Evolutionary conservation across 106 monocot species (phyloP).

Genomic region (Phalaenopsis equestris): DNA sequence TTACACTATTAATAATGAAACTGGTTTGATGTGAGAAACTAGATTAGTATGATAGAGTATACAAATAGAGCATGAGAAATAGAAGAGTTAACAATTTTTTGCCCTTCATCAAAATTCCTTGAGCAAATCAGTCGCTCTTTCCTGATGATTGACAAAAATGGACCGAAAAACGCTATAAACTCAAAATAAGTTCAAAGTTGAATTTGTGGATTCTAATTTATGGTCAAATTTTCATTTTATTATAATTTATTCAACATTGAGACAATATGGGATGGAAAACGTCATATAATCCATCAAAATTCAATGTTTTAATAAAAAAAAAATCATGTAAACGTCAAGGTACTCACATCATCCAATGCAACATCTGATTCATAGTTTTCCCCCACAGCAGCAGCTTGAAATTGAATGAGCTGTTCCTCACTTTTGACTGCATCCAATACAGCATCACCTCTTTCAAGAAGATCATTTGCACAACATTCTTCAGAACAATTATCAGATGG

Average conservation of each 20-base stretch:
- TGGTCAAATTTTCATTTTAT: neutral
- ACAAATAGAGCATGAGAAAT: too few relatives aligned
- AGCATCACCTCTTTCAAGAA: neutral
- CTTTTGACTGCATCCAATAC: neutral
- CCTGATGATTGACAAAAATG: too few relatives aligned
- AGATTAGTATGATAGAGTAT: too few relatives aligned
- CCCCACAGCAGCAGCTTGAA: neutral
- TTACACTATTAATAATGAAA: too few relatives aligned
- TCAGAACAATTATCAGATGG: neutral
- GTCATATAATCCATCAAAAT: neutral
- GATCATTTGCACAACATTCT: neutral
- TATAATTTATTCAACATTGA: neutral
- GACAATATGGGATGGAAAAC: neutral
- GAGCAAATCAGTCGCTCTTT: too few relatives aligned
- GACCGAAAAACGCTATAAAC: too few relatives aligned
- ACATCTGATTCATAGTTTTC: constrained; percentile 2
- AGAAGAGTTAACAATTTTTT: too few relatives aligned
- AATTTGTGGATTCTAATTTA: neutral
- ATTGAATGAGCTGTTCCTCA: neutral
- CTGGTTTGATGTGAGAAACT: too few relatives aligned
- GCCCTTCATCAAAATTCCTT: too few relatives aligned
- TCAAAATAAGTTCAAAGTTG: neutral
- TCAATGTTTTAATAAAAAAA: neutral
- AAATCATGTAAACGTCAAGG: neutral
- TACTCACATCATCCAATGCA: constrained; percentile 10